Evolutionary conservation across 805 yeast species (phyloP).

Genomic region (Candida argentea): DNA sequence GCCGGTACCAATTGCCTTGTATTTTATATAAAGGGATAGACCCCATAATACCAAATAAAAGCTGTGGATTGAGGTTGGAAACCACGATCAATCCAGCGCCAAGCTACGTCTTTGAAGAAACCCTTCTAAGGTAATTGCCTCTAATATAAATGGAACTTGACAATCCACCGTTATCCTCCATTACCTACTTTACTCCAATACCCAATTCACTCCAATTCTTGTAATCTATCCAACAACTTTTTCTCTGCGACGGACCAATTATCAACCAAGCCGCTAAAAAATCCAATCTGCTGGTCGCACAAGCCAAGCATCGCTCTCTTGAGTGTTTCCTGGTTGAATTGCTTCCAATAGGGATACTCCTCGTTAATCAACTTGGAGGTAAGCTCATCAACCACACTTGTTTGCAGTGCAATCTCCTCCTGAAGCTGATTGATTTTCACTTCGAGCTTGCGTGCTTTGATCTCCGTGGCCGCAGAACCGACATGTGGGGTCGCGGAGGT

Average conservation of each 20-base stretch:
- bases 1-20: no score
- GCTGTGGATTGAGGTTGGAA: no score
- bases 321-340: constrained; percentile 68
- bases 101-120: no score
- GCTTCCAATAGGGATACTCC: constrained; percentile 62
- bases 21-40: no score
- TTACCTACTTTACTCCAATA: no score
- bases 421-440: constrained; percentile 34
- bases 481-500: constrained; percentile 35
- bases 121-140: no score
- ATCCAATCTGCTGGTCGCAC: constrained; percentile 66
- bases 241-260: constrained; percentile 58
- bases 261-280: constrained; percentile 56
- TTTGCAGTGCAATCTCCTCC: constrained; percentile 33
- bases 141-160: no score
- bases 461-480: constrained; percentile 32
- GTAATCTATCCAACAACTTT: constrained; percentile 7
- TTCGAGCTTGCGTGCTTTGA: constrained; percentile 34
- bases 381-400: constrained; percentile 34
- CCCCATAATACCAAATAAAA: no score
- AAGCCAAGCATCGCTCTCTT: constrained; percentile 60
- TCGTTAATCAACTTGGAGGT: constrained; percentile 37
- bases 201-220: constrained; percentile 6
- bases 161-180: no score
- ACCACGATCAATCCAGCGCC: no score